A percentile compares a stretch with the other conserved stretches of the same genome.
Evolutionary conservation across 75 land plant species (phyloP).

Genomic region (Cupressus sempervirens): DNA sequence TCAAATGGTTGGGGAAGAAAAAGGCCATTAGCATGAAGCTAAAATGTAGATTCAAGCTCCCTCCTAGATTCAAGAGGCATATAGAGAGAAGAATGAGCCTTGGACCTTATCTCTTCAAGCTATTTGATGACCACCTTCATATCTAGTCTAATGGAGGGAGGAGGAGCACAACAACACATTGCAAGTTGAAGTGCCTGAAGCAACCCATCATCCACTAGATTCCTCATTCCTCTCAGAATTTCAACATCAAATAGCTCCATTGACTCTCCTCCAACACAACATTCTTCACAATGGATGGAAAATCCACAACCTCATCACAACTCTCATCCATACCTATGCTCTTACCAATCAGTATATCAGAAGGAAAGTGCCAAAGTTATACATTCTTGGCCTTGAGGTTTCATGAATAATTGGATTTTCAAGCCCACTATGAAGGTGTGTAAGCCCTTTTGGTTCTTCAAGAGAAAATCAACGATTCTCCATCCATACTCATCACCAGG

Average conservation of each 20-base stretch:
- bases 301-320: constrained; percentile 15
- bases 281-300: constrained; percentile 25
- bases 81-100: constrained; percentile 10
- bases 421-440: constrained; percentile 24
- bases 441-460: constrained; percentile 26
- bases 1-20: not conserved
- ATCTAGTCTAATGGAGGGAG: constrained; percentile 22
- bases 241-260: constrained; percentile 31
- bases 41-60: constrained; percentile 7
- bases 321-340: constrained; percentile 4
- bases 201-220: constrained; percentile 11
- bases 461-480: no score
- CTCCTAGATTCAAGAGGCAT: constrained; percentile 8
- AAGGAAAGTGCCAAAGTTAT: constrained; percentile 21
- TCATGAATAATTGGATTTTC: constrained; percentile 20
- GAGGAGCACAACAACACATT: constrained; percentile 32
- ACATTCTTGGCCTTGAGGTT: constrained; percentile 40
- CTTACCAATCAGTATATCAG: constrained; percentile 22
- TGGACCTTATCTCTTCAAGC: constrained; percentile 26
- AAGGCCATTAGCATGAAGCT: not conserved
- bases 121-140: constrained; percentile 18
- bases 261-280: constrained; percentile 32
- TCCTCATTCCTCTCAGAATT: constrained; percentile 20
- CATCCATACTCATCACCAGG: no score
- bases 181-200: constrained; percentile 25